phyloP scores from a whole-genome alignment of 177 flowering plant genomes.

The Tripterygium wilfordii region DNA sequence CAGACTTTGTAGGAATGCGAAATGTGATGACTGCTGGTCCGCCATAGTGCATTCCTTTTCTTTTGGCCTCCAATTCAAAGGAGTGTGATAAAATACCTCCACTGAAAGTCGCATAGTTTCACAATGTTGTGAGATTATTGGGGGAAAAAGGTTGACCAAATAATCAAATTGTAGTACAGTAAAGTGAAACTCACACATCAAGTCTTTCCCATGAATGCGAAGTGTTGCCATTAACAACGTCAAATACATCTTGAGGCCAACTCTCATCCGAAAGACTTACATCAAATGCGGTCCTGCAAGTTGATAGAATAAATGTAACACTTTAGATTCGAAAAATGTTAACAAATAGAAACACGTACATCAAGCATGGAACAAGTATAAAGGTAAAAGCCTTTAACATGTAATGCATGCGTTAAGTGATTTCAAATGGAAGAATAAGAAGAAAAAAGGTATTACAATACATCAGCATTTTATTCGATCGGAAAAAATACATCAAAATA shows the following conservation, averaged over 20 bases:
- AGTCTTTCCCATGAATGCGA: conserved; percentile 89
- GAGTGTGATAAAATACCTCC: conserved; percentile 77
- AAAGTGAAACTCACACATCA: conserved; percentile 62
- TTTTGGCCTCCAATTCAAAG: conserved; percentile 73
- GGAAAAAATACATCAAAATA: too few species aligned
- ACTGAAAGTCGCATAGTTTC: conserved; percentile 27
- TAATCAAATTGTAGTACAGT: too few species aligned
- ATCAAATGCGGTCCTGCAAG: conserved; percentile 83
- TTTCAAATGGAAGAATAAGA: too few species aligned
- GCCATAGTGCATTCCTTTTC: conserved; percentile 62
- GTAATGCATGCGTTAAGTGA: too few species aligned
- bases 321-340: neutral
- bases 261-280: conserved; percentile 69
- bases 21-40: conserved; percentile 78
- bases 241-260: conserved; percentile 67
- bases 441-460: too few species aligned
- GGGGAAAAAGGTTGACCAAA: too few species aligned
- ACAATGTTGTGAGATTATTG: too few species aligned
- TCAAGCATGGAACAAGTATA: neutral
- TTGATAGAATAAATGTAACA: neutral
- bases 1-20: conserved; percentile 81
- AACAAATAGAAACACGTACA: neutral
- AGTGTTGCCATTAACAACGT: conserved; percentile 69
- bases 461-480: too few species aligned
- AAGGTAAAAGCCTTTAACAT: too few species aligned